These are phyloP conservation scores for Syncephalastrum racemosum DNA, from an alignment of 371 early-diverging fungal species.

Conservation along the genomic window DNA sequence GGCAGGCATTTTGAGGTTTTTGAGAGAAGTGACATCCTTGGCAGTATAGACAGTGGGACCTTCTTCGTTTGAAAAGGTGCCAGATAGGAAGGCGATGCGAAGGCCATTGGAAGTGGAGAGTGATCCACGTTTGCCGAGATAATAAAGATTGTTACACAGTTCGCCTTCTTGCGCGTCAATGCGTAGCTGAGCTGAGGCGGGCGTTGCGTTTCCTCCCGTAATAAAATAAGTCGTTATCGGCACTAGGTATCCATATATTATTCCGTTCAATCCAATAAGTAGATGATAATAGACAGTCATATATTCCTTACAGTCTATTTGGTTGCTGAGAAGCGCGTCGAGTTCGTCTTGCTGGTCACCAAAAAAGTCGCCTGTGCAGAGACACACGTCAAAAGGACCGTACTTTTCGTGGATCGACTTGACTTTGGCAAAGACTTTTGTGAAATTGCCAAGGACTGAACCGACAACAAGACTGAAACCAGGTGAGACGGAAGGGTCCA, in stretches of 20 bases:
- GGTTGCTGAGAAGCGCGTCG: conserved; percentile 52
- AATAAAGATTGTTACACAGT: conserved; percentile 72
- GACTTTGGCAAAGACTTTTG: conserved; percentile 65
- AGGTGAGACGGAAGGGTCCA: too few species aligned
- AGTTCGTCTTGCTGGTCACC: conserved; percentile 43
- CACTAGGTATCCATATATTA: conserved; percentile 34
- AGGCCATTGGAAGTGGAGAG: conserved; percentile 73
- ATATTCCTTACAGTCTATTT: conserved; percentile 54
- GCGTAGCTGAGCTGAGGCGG: conserved; percentile 51
- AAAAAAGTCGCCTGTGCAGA: conserved; percentile 85
- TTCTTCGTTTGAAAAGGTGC: conserved; percentile 21
- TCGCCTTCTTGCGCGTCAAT: conserved; percentile 68
- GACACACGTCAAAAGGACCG: conserved; percentile 82
- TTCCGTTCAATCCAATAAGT: too few species aligned
- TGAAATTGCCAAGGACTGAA: conserved; percentile 66
- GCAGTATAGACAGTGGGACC: conserved; percentile 5
- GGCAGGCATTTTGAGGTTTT: conserved; percentile 23
- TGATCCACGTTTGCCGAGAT: conserved; percentile 70
- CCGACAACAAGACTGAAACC: conserved; percentile 61
- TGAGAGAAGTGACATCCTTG: conserved; percentile 23
- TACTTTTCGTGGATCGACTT: conserved; percentile 74
- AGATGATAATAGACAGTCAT: too few species aligned
- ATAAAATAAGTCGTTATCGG: conserved; percentile 81
- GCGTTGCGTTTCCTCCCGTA: conserved; percentile 61
- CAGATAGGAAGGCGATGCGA: conserved; percentile 75